Conservation (phyloP, 106 monocot genomes). For the Allium cepa region DNA sequence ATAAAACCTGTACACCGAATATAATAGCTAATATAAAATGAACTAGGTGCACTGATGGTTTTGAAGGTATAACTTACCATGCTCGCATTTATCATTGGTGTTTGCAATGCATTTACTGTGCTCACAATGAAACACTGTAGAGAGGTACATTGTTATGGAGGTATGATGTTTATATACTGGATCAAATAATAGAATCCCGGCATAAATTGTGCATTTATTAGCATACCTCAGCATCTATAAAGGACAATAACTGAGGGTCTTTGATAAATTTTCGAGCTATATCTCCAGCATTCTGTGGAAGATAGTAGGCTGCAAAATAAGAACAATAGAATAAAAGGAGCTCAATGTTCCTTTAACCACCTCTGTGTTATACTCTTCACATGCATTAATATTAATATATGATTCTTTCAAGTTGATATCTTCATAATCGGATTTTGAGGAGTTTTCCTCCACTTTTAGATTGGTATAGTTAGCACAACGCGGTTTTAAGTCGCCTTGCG, state of each 20-base stretch:
- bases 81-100: constrained; percentile 98
- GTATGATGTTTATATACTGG: not conserved
- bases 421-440: no score
- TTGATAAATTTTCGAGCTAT: constrained; percentile 87
- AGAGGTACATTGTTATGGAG: constrained; percentile 1
- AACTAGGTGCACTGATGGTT: not conserved
- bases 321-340: not conserved
- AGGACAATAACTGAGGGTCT: constrained; percentile 77
- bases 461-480: no score
- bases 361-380: no score
- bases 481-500: no score
- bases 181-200: not conserved
- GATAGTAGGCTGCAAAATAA: constrained; percentile 73
- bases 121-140: constrained; percentile 97
- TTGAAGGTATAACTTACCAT: constrained; percentile 49
- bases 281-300: constrained; percentile 93
- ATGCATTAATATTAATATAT: no score
- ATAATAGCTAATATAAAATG: not conserved
- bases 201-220: not conserved
- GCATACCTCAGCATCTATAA: constrained; percentile 97
- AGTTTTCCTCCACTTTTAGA: no score
- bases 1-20: constrained; percentile 56
- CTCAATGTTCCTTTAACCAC: no score
- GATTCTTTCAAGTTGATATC: no score
- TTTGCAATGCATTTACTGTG: constrained; percentile 91